Conservation (phyloP, 192 early-diverging fungal genomes). For the Coemansia erecta region DNA sequence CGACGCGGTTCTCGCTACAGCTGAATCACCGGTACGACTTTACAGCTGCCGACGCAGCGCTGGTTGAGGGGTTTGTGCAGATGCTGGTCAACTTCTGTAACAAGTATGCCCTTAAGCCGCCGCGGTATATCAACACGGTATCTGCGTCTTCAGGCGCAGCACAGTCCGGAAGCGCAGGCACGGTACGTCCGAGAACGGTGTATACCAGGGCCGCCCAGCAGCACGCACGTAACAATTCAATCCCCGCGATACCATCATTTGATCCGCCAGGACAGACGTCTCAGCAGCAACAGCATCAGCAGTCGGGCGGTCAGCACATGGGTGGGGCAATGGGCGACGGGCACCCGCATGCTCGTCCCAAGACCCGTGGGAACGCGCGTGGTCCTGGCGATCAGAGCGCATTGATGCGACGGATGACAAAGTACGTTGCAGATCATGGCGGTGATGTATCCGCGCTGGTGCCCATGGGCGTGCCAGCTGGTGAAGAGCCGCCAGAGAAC, state of each 20-base stretch:
- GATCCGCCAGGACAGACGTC: constrained; percentile 20
- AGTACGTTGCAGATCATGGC: constrained; percentile 49
- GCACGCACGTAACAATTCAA: constrained; percentile 7
- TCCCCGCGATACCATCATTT: constrained; percentile 25
- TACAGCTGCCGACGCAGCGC: constrained; percentile 34
- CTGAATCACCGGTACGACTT: constrained; percentile 50
- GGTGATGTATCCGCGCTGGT: constrained; percentile 46
- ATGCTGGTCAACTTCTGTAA: constrained; percentile 50
- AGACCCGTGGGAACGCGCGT: constrained; percentile 20
- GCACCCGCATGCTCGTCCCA: constrained; percentile 23
- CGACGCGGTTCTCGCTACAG: constrained; percentile 43
- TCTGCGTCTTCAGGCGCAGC: constrained; percentile 9
- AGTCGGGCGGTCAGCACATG: background rate
- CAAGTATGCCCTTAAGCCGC: constrained; percentile 45
- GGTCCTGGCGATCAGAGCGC: constrained; percentile 38
- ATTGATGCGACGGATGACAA: constrained; percentile 49
- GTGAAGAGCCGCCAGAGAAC: constrained; percentile 12
- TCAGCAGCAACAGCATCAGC: background rate
- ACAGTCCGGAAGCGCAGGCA: constrained; percentile 25
- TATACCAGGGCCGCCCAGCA: constrained; percentile 15
- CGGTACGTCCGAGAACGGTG: constrained; percentile 27
- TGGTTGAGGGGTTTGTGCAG: constrained; percentile 45
- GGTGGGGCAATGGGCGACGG: constrained; percentile 11
- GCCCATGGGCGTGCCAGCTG: constrained; percentile 29
- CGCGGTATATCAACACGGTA: constrained; percentile 42